Percentiles rank a stretch among this genome's conserved stretches.
Evolutionary conservation across 768 basidiomycete species (phyloP).

Genomic region (Boletus reticulatus): DNA sequence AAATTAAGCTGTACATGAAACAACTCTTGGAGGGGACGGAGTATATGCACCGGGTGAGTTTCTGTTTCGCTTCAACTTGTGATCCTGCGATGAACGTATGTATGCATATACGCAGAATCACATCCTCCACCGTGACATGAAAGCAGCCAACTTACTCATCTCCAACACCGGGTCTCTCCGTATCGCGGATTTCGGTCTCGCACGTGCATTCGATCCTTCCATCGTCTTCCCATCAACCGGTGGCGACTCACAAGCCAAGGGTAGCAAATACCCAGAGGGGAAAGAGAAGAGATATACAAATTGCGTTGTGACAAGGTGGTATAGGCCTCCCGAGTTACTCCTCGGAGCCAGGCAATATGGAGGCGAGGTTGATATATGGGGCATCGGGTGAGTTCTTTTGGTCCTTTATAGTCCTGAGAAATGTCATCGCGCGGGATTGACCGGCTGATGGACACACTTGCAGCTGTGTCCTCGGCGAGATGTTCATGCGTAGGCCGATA

Average conservation of each 20-base stretch:
- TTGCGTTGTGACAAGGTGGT: slow-evolving; percentile 94
- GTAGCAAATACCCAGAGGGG: slow-evolving; percentile 38
- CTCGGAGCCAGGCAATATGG: slow-evolving; percentile 89
- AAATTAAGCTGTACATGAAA: slow-evolving; percentile 95
- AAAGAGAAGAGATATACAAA: slow-evolving; percentile 85
- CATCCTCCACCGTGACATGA: slow-evolving; percentile 98
- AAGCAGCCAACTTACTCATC: slow-evolving; percentile 95
- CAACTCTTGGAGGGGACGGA: slow-evolving; percentile 95
- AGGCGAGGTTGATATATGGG: slow-evolving; percentile 96
- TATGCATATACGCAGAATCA: slow-evolving; percentile 62
- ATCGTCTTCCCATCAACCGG: slow-evolving; percentile 32
- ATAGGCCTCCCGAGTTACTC: slow-evolving; percentile 89
- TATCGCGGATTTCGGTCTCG: slow-evolving; percentile 96
- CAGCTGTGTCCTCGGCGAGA: slow-evolving; percentile 96
- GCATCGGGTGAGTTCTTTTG: slow-evolving; percentile 69
- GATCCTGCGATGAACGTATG: slow-evolving; percentile 7
- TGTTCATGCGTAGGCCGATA: slow-evolving; percentile 87
- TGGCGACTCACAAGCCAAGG: slow-evolving; percentile 18
- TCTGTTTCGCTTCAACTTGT: not conserved
- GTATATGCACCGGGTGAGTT: slow-evolving; percentile 88
- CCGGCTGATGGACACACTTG: not conserved
- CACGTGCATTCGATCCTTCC: slow-evolving; percentile 69
- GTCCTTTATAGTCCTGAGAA: not conserved
- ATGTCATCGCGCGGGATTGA: not conserved
- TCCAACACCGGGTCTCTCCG: slow-evolving; percentile 79